These are phyloP conservation scores for Tirmania nivea DNA, from an alignment of 495 filamentous ascomycete genomes.

Conservation along the genomic window DNA sequence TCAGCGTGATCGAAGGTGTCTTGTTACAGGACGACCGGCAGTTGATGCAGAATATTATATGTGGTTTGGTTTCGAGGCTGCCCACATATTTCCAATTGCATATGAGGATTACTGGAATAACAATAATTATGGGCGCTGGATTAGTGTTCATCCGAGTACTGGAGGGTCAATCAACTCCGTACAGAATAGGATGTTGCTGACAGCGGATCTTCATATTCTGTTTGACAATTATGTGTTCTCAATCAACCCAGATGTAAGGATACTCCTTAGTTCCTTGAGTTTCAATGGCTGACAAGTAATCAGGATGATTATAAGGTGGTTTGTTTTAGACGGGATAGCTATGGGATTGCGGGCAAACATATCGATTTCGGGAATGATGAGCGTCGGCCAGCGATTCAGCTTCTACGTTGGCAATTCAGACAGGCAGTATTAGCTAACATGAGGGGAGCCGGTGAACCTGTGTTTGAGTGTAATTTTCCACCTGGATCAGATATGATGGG, in stretches of 20 bases:
- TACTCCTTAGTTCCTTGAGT: not conserved
- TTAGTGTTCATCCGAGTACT: not conserved
- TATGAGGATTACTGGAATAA: not conserved
- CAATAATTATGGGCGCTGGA: not conserved
- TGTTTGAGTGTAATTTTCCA: constrained; percentile 20
- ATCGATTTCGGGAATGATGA: not conserved
- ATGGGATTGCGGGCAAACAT: constrained; percentile 13
- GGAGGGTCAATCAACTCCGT: constrained; percentile 6
- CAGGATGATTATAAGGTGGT: constrained; percentile 19
- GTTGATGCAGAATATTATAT: too few species aligned
- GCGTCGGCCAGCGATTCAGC: constrained; percentile 10
- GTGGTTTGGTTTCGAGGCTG: constrained; percentile 3
- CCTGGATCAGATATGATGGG: constrained; percentile 18
- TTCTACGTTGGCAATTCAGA: constrained; percentile 20
- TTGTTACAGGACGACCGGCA: constrained; percentile 2
- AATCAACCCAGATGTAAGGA: constrained; percentile 10
- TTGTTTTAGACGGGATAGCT: constrained; percentile 8
- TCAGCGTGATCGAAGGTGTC: constrained; percentile 1
- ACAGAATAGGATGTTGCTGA: constrained; percentile 9
- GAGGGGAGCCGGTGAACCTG: constrained; percentile 18
- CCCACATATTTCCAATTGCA: constrained; percentile 4
- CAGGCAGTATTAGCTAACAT: constrained; percentile 19
- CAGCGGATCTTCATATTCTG: not conserved
- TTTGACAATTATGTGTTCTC: constrained; percentile 10
- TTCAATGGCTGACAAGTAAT: not conserved